A percentile compares a stretch with the other conserved stretches of the same genome.
These are phyloP conservation scores for Talaromyces nanjingensis DNA, from an alignment of 495 filamentous ascomycete species.

Conservation along the genomic window DNA sequence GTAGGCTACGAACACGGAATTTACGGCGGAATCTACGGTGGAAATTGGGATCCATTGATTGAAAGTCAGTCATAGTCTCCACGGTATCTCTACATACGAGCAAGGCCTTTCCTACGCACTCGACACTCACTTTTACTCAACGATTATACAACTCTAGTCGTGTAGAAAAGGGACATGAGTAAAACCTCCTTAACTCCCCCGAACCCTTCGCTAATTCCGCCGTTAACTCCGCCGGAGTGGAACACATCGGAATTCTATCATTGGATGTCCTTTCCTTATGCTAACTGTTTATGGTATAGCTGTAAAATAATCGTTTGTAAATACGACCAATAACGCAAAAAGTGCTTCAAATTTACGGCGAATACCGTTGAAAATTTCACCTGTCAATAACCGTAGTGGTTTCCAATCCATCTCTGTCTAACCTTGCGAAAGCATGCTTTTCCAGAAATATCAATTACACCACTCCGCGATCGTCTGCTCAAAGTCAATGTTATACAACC, in stretches of 20 bases:
- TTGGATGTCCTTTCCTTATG: neutral
- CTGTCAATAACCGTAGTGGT: neutral
- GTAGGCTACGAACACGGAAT: neutral
- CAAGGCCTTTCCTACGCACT: neutral
- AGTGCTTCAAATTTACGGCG: neutral
- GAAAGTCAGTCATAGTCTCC: neutral
- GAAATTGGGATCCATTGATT: neutral
- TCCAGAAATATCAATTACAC: neutral
- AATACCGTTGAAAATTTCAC: neutral
- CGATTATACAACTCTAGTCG: neutral
- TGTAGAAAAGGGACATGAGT: neutral
- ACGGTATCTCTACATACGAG: neutral
- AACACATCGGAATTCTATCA: neutral
- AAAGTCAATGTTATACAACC: slow-evolving; percentile 25
- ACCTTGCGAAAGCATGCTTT: neutral
- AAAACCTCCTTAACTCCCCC: neutral
- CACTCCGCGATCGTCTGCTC: slow-evolving; percentile 21
- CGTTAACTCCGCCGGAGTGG: neutral
- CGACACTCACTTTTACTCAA: neutral
- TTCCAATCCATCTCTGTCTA: neutral
- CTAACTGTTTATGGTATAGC: neutral
- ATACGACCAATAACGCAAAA: neutral
- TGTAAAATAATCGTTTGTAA: neutral
- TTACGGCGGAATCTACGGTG: neutral
- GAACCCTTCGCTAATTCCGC: neutral